Conservation (phyloP, 176 grass and related monocot species). For the Aegilops umbellulata region DNA sequence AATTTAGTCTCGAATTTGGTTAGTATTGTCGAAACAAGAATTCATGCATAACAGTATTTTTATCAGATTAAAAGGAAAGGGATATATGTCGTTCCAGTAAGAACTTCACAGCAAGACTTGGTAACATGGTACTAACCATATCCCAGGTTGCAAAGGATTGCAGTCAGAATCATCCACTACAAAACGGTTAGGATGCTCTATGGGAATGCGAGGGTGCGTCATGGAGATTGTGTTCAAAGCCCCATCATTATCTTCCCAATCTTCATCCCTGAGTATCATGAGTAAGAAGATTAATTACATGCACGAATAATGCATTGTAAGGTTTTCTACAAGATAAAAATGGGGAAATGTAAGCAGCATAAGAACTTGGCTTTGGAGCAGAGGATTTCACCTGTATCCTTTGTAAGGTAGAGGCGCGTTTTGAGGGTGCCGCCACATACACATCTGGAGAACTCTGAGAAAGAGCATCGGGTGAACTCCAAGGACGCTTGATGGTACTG, state of each 20-base stretch:
- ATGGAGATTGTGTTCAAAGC: slow-evolving; percentile 95
- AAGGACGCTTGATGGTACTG: slow-evolving; percentile 81
- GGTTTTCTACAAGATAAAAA: background rate
- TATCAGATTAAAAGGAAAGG: background rate
- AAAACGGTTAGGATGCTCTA: slow-evolving; percentile 72
- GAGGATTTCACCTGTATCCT: slow-evolving; percentile 75
- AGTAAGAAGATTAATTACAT: background rate
- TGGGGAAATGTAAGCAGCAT: background rate
- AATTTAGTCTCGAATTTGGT: background rate
- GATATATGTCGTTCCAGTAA: background rate
- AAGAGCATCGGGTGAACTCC: slow-evolving; percentile 96
- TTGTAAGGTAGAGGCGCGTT: slow-evolving; percentile 75
- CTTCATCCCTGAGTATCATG: slow-evolving; percentile 72
- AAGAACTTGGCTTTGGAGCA: background rate
- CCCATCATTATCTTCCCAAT: slow-evolving; percentile 98
- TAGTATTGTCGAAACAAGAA: background rate
- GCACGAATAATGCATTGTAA: background rate
- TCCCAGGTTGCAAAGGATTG: slow-evolving; percentile 87
- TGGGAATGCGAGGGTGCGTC: slow-evolving; percentile 76
- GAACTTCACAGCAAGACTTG: background rate
- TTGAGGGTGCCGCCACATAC: slow-evolving; percentile 72
- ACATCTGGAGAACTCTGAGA: slow-evolving; percentile 96
- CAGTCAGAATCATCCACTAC: slow-evolving; percentile 79
- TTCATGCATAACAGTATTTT: background rate
- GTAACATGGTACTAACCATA: slow-evolving; percentile 62